These are phyloP conservation scores for Vigna trinervia DNA, from an alignment of 306 rosid species.

Conservation along the genomic window DNA sequence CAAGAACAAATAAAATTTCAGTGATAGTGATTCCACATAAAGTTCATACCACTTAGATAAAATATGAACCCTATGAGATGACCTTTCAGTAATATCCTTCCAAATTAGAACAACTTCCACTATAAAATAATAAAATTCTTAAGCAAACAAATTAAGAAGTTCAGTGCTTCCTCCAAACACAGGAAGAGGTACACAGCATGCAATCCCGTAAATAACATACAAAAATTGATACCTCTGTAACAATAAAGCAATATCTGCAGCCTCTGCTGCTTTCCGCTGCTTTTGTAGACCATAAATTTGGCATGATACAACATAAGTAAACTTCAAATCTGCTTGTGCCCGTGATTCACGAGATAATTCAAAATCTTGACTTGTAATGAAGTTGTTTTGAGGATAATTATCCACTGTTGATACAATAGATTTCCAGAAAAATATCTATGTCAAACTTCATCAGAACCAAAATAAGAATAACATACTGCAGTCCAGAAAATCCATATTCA, in stretches of 20 bases:
- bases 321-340: slow-evolving; percentile 96
- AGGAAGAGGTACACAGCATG: neutral
- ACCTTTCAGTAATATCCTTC: slow-evolving; percentile 13
- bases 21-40: slow-evolving; percentile 2
- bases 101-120: slow-evolving; percentile 23
- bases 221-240: slow-evolving; percentile 73
- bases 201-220: slow-evolving; percentile 19
- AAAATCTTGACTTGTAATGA: slow-evolving; percentile 73
- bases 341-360: slow-evolving; percentile 84
- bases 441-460: slow-evolving; percentile 21
- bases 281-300: slow-evolving; percentile 99
- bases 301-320: slow-evolving; percentile 97
- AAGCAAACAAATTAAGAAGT: slow-evolving; percentile 6
- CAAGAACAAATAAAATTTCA: neutral
- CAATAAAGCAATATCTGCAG: slow-evolving; percentile 90
- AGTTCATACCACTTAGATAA: neutral
- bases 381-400: slow-evolving; percentile 61
- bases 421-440: slow-evolving; percentile 38
- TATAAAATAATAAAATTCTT: slow-evolving; percentile 4
- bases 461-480: slow-evolving; percentile 23
- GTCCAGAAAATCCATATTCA: slow-evolving; percentile 25
- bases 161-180: slow-evolving; percentile 2
- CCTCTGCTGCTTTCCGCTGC: slow-evolving; percentile 76
- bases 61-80: slow-evolving; percentile 7
- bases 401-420: slow-evolving; percentile 54